Base-by-base conservation (phyloP, 2,329 filamentous ascomycete genomes). In the Pyrenophora teres region DNA sequence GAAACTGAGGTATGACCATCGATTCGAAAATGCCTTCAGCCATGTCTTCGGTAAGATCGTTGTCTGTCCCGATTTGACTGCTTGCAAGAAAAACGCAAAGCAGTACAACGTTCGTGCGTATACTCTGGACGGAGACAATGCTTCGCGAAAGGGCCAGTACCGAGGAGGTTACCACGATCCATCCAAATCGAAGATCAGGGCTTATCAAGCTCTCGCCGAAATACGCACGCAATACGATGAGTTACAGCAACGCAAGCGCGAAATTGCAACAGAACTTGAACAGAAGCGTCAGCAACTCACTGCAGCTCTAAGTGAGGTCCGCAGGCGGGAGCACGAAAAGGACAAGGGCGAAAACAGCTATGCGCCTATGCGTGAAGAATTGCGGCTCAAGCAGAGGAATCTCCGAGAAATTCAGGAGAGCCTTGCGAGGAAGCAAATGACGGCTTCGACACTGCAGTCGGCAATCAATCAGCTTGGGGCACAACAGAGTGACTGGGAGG, bases 31-130 rank as follows among this genome's bases (percentile, higher is more conserved):
- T 64, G 94, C 94, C 0, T 94, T 99, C 72, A 87, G 90, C 68
- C 92, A 97, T 70, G 91, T 99, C 0, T 99, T 99, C 75, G 94
- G 92, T 40, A 95, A 91, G 74, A 94, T 91, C 0, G 91, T 99
- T 45, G 88, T 99, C 49, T 97, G 94, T 62, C 92, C 93, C 2
- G 96, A 91, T 62, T 78, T 99, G 56, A 85, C 89, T 41, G 85
- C 96, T 52, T 94, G 92, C 40, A 85, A 89, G 10, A 92, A 97
- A 68, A 97, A 97, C 70, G 90, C 94, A 18, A 86, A 93, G 66
- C 96, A 89, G 64, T 93, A 97, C 66, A 89, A 89, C 15, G 87
- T 97, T 19, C 92, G 92, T 64, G 92, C 91, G 30, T 96, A 99
- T 60, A 99, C 94, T 0, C 89, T 90, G 3, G 92, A 97, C 50